Conservation (phyloP, 2,329 filamentous ascomycete species). For the Pseudocercospora vitis region DNA sequence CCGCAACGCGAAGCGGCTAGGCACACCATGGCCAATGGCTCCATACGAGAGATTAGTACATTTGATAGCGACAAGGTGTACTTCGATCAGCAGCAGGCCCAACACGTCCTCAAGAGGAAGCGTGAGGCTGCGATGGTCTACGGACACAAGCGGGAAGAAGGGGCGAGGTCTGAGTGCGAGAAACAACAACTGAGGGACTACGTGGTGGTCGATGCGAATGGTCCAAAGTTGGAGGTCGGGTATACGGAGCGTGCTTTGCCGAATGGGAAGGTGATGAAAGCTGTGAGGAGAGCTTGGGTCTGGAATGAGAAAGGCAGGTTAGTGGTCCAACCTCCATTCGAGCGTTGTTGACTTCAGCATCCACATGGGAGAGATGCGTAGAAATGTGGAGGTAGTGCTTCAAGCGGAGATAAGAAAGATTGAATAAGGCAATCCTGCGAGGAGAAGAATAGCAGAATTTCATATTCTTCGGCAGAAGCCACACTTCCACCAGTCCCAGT, state of each 20-base stretch:
- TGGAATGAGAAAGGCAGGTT: conserved; percentile 10
- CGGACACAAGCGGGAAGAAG: not conserved
- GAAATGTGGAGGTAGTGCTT: too few species aligned
- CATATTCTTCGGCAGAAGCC: too few species aligned
- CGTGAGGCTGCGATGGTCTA: not conserved
- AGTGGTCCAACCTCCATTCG: not conserved
- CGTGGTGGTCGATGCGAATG: not conserved
- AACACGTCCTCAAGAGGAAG: not conserved
- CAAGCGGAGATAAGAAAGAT: too few species aligned
- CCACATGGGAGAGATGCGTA: too few species aligned
- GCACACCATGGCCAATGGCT: not conserved
- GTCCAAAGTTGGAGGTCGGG: too few species aligned
- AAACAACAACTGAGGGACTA: not conserved
- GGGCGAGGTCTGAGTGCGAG: not conserved
- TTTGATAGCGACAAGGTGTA: not conserved
- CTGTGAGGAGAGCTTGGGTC: conserved; percentile 6
- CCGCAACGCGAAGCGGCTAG: not conserved
- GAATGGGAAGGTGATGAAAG: not conserved
- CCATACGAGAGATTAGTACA: not conserved
- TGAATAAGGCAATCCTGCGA: too few species aligned
- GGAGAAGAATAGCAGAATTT: too few species aligned
- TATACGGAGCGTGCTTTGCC: not conserved
- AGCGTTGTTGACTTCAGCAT: too few species aligned
- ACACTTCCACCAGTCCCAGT: not conserved
- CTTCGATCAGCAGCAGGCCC: not conserved